These are phyloP conservation scores for Triticum timopheevii DNA, from an alignment of 176 grass and related monocot species.

Conservation along the genomic window DNA sequence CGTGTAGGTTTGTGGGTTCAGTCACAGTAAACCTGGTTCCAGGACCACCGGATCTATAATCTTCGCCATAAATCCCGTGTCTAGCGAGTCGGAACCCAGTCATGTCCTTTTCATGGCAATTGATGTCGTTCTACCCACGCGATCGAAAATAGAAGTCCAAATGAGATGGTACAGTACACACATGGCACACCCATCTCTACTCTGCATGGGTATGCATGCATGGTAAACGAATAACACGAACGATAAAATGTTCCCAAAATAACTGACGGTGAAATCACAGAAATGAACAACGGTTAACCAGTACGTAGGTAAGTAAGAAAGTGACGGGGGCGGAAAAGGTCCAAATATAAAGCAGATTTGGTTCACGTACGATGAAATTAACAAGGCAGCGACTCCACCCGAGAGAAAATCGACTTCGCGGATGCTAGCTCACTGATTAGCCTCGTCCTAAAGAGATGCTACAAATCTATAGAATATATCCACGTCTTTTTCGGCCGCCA, in stretches of 20 bases:
- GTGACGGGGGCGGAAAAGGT: not conserved
- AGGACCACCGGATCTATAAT: conserved; percentile 23
- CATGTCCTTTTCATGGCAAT: not conserved
- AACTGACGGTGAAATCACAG: not conserved
- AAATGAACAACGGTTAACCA: not conserved
- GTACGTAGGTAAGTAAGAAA: too few species aligned
- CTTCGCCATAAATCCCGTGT: not conserved
- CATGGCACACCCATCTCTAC: not conserved
- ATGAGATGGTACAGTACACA: not conserved
- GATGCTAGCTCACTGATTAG: not conserved
- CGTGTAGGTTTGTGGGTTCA: not conserved
- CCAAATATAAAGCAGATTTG: conserved; percentile 6
- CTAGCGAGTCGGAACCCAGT: not conserved
- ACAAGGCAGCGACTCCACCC: not conserved
- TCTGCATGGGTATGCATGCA: not conserved
- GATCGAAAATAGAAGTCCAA: not conserved
- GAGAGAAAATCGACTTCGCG: not conserved
- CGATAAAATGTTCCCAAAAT: not conserved
- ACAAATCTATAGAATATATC: not conserved
- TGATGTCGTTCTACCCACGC: not conserved
- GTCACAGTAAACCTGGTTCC: conserved; percentile 8
- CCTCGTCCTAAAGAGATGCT: not conserved
- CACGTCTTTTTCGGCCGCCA: not conserved
- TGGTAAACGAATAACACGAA: too few species aligned
- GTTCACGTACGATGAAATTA: conserved; percentile 25